phyloP scores from a whole-genome alignment of 495 filamentous ascomycete genomes.

The Tuber magnatum region DNA sequence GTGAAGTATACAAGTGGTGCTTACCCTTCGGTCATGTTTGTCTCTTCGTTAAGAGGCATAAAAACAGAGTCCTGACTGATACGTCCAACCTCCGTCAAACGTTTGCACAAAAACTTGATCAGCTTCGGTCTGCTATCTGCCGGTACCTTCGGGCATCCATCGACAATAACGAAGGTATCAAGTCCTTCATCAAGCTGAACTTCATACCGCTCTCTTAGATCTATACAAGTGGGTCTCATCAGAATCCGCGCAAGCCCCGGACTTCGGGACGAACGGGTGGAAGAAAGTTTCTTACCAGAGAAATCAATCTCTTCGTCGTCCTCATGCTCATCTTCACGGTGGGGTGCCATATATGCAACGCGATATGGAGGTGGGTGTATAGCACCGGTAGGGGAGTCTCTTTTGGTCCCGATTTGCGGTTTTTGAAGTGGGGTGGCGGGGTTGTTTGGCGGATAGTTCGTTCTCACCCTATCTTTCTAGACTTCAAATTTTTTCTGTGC shows the following conservation, averaged over 20 bases:
- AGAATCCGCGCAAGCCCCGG: neutral
- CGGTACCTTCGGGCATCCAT: conserved; percentile 79
- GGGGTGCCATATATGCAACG: conserved; percentile 30
- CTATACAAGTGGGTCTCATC: conserved; percentile 44
- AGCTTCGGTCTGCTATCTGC: conserved; percentile 82
- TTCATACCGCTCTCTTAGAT: conserved; percentile 85
- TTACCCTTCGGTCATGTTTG: conserved; percentile 76
- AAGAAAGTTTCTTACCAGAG: conserved; percentile 50
- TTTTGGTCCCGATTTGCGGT: neutral
- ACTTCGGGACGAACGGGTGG: neutral
- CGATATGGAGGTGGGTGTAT: neutral
- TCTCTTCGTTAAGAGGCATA: conserved; percentile 76
- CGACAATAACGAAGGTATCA: conserved; percentile 89
- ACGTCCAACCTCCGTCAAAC: conserved; percentile 74
- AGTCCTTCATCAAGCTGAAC: conserved; percentile 92
- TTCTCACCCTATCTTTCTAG: neutral
- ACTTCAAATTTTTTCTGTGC: neutral
- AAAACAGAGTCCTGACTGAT: conserved; percentile 78
- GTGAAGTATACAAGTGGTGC: conserved; percentile 34
- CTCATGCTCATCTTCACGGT: conserved; percentile 56
- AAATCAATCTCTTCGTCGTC: conserved; percentile 90
- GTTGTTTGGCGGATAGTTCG: neutral
- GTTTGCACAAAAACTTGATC: conserved; percentile 86
- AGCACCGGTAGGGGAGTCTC: neutral
- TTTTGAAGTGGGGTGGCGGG: neutral